Evolutionary conservation across 1,139 yeast species (phyloP).

Genomic region (Eremothecium coryli): DNA sequence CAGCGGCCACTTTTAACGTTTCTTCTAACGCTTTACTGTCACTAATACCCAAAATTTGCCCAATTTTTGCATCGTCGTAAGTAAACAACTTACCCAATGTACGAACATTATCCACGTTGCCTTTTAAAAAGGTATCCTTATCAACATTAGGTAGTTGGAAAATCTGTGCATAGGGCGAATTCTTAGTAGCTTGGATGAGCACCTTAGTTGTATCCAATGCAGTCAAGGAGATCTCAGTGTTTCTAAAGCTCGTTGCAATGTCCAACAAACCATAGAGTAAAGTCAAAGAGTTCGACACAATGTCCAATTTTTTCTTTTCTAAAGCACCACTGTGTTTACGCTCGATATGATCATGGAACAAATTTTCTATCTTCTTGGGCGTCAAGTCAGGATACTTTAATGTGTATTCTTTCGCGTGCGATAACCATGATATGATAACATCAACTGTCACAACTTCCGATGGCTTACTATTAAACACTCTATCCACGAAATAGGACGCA

Average conservation of each 20-base stretch:
- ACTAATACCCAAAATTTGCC: conserved; percentile 47
- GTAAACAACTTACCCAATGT: conserved; percentile 64
- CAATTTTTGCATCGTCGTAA: conserved; percentile 45
- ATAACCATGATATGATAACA: conserved; percentile 51
- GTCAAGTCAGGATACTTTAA: conserved; percentile 38
- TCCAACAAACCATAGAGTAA: conserved; percentile 69
- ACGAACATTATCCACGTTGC: conserved; percentile 38
- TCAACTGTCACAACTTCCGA: conserved; percentile 56
- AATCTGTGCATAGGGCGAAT: conserved; percentile 49
- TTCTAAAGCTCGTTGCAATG: conserved; percentile 72
- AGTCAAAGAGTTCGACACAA: conserved; percentile 56
- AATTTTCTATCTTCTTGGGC: conserved; percentile 39
- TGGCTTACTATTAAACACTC: conserved; percentile 65
- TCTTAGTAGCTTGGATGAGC: conserved; percentile 68
- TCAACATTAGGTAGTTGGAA: conserved; percentile 76
- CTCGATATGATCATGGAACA: conserved; percentile 49
- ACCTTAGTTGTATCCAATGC: conserved; percentile 64
- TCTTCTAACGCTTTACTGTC: conserved; percentile 39
- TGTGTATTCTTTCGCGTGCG: conserved; percentile 55
- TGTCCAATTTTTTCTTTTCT: conserved; percentile 39
- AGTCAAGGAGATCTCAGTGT: conserved; percentile 51
- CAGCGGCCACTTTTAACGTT: conserved; percentile 51
- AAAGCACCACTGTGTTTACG: conserved; percentile 36
- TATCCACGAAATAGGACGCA: conserved; percentile 61
- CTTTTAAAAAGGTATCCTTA: conserved; percentile 26